Evolutionary conservation across 345 rosid genomes (phyloP).

Genomic region (Linum tenue): DNA sequence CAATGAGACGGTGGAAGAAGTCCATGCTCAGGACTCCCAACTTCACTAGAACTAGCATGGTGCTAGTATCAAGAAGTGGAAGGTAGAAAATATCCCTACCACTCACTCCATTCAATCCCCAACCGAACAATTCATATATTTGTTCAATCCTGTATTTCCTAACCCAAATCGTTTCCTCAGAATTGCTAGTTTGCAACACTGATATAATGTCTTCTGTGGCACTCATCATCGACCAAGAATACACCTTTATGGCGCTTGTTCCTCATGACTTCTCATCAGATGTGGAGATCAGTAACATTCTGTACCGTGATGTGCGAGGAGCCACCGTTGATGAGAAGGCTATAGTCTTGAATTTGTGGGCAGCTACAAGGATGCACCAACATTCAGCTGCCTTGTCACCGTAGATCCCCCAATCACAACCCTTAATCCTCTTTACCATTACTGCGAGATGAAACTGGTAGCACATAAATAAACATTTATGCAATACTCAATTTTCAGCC

Average conservation of each 20-base stretch:
- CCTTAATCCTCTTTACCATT: too few relatives aligned
- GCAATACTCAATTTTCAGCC: too few relatives aligned
- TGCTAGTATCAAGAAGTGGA: conserved; percentile 53
- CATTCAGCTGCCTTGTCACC: background rate
- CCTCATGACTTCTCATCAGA: background rate
- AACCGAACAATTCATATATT: background rate
- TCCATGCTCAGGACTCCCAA: conserved; percentile 29
- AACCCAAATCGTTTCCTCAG: too few relatives aligned
- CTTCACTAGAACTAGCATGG: conserved; percentile 33
- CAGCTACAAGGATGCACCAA: background rate
- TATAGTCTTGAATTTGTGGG: background rate
- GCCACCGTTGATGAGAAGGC: background rate
- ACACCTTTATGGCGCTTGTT: background rate
- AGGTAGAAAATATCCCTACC: conserved; percentile 17
- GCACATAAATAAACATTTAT: too few relatives aligned
- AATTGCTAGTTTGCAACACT: too few relatives aligned
- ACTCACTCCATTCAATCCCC: background rate
- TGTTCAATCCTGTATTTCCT: background rate
- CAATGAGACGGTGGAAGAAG: conserved; percentile 24
- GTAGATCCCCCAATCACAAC: too few relatives aligned
- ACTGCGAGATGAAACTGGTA: too few relatives aligned
- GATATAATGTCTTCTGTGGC: too few relatives aligned
- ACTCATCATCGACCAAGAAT: conserved; percentile 17
- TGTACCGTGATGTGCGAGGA: background rate
- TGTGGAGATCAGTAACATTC: background rate